Conservation (phyloP, 2,329 filamentous ascomycete genomes). For the Trichoderma sp. region DNA sequence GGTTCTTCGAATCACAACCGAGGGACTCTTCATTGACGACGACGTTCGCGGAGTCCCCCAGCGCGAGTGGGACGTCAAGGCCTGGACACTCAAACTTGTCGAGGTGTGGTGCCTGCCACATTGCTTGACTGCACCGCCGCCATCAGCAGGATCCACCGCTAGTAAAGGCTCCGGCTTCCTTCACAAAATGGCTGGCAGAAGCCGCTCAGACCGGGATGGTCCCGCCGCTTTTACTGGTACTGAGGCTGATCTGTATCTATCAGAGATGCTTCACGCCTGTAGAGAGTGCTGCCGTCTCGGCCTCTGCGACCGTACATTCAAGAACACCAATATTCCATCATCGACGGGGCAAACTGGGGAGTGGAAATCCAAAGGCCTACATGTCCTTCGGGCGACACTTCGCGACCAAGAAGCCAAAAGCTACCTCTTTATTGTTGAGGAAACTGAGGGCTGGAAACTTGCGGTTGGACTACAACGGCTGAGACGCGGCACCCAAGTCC, state of each 20-base stretch:
- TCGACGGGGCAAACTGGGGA: constrained; percentile 52
- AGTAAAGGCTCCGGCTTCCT: constrained; percentile 45
- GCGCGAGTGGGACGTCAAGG: constrained; percentile 97
- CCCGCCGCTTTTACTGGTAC: constrained; percentile 59
- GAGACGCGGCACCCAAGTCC: constrained; percentile 60
- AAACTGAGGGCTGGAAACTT: constrained; percentile 70
- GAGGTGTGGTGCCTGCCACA: constrained; percentile 82
- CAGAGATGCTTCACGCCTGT: constrained; percentile 64
- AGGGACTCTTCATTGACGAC: constrained; percentile 96
- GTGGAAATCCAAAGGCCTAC: constrained; percentile 57
- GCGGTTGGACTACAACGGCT: constrained; percentile 62
- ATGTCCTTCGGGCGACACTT: constrained; percentile 64
- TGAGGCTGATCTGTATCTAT: constrained; percentile 66
- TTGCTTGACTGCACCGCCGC: constrained; percentile 50
- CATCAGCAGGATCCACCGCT: constrained; percentile 43
- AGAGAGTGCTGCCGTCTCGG: constrained; percentile 63
- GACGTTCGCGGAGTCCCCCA: constrained; percentile 89
- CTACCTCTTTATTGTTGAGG: constrained; percentile 64
- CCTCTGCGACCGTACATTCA: constrained; percentile 48
- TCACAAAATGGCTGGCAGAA: constrained; percentile 50
- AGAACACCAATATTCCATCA: constrained; percentile 44
- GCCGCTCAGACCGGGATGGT: constrained; percentile 51
- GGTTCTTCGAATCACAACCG: constrained; percentile 87
- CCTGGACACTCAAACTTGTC: constrained; percentile 91
- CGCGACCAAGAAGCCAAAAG: constrained; percentile 67